These are phyloP conservation scores for Capsicum pubescens DNA, from an alignment of 257 asterid species.

Conservation along the genomic window DNA sequence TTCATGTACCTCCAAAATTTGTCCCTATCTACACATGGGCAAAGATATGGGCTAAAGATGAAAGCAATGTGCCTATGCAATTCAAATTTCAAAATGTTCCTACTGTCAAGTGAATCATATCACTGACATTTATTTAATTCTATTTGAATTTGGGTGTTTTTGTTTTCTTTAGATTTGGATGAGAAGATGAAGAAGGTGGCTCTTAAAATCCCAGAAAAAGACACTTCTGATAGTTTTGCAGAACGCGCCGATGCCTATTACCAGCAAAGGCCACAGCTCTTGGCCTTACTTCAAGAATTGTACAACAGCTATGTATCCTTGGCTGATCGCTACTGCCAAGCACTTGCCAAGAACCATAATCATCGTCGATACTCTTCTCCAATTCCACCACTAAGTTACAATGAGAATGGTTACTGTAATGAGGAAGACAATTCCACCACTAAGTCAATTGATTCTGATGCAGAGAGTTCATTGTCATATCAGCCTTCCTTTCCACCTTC, in stretches of 20 bases:
- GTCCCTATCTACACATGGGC: not conserved
- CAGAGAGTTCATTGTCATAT: slow-evolving; percentile 73
- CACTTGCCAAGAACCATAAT: slow-evolving; percentile 62
- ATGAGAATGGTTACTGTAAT: slow-evolving; percentile 40
- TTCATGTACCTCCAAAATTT: slow-evolving; percentile 22
- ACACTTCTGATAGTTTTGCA: slow-evolving; percentile 67
- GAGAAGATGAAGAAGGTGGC: slow-evolving; percentile 74
- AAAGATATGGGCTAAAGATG: slow-evolving; percentile 4
- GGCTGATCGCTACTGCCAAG: slow-evolving; percentile 84
- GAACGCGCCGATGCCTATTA: slow-evolving; percentile 80
- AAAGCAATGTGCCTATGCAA: not conserved
- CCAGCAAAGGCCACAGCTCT: slow-evolving; percentile 83
- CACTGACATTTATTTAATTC: not conserved
- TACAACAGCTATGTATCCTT: slow-evolving; percentile 80
- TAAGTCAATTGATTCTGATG: slow-evolving; percentile 51
- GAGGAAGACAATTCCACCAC: slow-evolving; percentile 38
- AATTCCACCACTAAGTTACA: slow-evolving; percentile 40
- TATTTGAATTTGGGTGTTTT: slow-evolving; percentile 16
- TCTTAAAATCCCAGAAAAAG: slow-evolving; percentile 44
- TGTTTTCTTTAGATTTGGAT: slow-evolving; percentile 64
- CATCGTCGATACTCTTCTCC: slow-evolving; percentile 62
- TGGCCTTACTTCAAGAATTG: slow-evolving; percentile 71
- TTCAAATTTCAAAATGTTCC: slow-evolving; percentile 22
- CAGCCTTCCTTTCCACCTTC: slow-evolving; percentile 44
- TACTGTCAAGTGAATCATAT: not conserved